Conservation (phyloP, 441 rosid species). For the Euphorbia celastroides region DNA sequence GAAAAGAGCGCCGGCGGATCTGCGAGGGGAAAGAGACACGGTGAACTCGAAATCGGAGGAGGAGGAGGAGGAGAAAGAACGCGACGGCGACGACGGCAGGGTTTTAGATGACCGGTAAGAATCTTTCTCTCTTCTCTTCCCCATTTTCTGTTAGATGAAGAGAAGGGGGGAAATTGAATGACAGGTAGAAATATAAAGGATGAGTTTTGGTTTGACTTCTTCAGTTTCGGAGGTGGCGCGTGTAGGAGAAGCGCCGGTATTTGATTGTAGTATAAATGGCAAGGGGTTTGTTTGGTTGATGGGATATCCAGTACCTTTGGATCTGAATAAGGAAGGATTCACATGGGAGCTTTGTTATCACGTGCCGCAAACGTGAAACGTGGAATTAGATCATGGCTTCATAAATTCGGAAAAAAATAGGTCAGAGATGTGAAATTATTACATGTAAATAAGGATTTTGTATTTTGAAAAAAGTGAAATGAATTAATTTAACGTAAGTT, state of each 20-base stretch:
- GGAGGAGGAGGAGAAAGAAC: slow-evolving; percentile 68
- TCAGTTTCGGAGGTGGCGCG: slow-evolving; percentile 6
- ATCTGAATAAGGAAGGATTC: slow-evolving; percentile 8
- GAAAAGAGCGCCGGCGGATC: slow-evolving; percentile 57
- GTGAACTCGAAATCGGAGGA: slow-evolving; percentile 91
- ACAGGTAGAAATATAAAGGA: background rate
- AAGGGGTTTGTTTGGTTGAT: background rate
- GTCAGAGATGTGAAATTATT: no score
- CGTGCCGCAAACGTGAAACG: no score
- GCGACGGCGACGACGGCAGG: slow-evolving; percentile 63
- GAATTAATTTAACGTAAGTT: no score
- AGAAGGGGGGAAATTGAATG: background rate
- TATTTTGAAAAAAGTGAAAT: no score
- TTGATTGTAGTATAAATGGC: slow-evolving; percentile 5
- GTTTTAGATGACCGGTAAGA: slow-evolving; percentile 46
- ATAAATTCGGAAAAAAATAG: no score
- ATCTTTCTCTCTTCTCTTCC: slow-evolving; percentile 33
- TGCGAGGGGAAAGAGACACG: slow-evolving; percentile 62
- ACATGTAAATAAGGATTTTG: no score
- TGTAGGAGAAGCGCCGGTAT: slow-evolving; percentile 7
- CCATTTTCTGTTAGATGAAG: slow-evolving; percentile 15
- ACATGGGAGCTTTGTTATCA: slow-evolving; percentile 29
- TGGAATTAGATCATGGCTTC: no score
- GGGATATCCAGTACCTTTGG: background rate
- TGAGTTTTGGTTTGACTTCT: slow-evolving; percentile 17